phyloP scores from a whole-genome alignment of 352 stramenopile species.

The Globisporangium lucens region DNA sequence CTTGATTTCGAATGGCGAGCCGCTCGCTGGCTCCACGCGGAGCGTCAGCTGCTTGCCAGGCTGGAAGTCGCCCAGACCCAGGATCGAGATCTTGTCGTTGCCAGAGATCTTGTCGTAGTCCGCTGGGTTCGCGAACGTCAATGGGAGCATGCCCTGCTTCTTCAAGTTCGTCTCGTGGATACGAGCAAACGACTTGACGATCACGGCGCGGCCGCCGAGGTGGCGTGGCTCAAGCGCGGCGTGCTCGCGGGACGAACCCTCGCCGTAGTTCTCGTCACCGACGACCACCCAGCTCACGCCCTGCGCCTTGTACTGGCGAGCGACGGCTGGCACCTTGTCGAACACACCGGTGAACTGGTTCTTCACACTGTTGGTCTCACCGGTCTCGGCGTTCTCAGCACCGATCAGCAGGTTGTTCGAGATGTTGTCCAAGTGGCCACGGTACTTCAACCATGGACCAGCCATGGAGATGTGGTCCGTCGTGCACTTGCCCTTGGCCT shows the following conservation, averaged over 20 bases:
- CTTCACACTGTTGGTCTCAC: conserved; percentile 90
- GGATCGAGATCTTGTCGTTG: conserved; percentile 90
- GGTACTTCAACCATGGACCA: conserved; percentile 93
- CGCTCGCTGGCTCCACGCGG: conserved; percentile 64
- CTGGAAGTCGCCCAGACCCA: conserved; percentile 81
- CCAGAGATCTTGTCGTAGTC: conserved; percentile 93
- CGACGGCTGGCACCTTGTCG: conserved; percentile 88
- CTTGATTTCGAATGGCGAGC: conserved; percentile 81
- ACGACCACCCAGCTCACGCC: conserved; percentile 91
- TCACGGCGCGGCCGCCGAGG: conserved; percentile 88
- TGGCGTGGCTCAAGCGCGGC: conserved; percentile 90
- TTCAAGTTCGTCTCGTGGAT: conserved; percentile 96
- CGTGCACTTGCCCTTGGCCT: conserved; percentile 95
- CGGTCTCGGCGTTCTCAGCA: conserved; percentile 91
- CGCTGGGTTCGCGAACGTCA: conserved; percentile 89
- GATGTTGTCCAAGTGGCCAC: conserved; percentile 94
- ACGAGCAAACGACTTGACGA: conserved; percentile 92
- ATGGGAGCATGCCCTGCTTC: conserved; percentile 94
- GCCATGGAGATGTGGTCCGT: conserved; percentile 95
- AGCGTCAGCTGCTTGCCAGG: conserved; percentile 87
- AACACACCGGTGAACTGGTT: conserved; percentile 88
- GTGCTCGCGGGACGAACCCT: conserved; percentile 91
- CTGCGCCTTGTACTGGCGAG: conserved; percentile 89
- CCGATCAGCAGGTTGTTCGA: conserved; percentile 94
- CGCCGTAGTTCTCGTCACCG: conserved; percentile 94